phyloP scores from a whole-genome alignment of 176 grass and related monocot species.

The Sorghum bicolor region Sorghum_bicolor_NCBIv3 NC_012875.2:55575501-55576000 shows the following conservation, averaged over 20 bases:
- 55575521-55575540: background rate
- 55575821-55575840: background rate
- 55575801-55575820: background rate
- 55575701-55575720: background rate
- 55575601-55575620: background rate
- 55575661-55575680: background rate
- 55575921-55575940: background rate
- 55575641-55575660: background rate
- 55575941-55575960: background rate
- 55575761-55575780: constrained; percentile 3
- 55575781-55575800: background rate
- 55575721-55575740: background rate
- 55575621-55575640: background rate
- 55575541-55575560: too few species aligned
- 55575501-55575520: background rate
- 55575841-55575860: background rate
- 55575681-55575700: background rate
- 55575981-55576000: background rate
- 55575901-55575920: background rate
- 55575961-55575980: background rate
- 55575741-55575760: background rate
- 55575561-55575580: background rate
- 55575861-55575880: background rate
- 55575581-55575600: background rate
- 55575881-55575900: background rate